Conservation (phyloP, 2,329 filamentous ascomycete species). For the Leptosphaerulina australis region DNA sequence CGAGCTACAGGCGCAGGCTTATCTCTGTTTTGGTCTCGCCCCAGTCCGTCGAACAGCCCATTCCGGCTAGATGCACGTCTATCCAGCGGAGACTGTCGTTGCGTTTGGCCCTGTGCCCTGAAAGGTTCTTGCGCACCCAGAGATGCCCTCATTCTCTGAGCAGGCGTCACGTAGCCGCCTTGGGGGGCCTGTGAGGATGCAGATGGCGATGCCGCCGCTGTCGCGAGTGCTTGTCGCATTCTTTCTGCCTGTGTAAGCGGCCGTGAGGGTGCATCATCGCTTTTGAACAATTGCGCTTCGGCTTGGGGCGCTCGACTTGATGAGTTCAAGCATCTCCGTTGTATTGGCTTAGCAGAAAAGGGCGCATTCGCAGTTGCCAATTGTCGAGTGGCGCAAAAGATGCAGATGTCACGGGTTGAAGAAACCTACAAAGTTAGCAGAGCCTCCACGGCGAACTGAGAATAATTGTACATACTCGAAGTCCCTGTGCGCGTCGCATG, state of each 20-base stretch:
- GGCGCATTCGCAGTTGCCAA: conserved; percentile 28
- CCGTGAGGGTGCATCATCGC: conserved; percentile 24
- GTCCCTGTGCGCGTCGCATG: conserved; percentile 41
- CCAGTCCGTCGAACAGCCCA: conserved; percentile 22
- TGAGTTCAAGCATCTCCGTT: conserved; percentile 42
- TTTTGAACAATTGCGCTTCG: conserved; percentile 37
- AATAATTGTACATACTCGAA: conserved; percentile 29
- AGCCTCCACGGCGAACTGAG: neutral
- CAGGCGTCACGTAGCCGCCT: conserved; percentile 23
- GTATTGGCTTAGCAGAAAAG: conserved; percentile 24
- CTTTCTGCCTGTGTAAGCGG: conserved; percentile 36
- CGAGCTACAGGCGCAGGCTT: conserved; percentile 7
- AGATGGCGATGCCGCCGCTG: conserved; percentile 23
- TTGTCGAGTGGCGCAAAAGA: conserved; percentile 49
- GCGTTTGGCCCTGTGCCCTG: conserved; percentile 15
- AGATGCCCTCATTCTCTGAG: conserved; percentile 26
- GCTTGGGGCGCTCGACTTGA: conserved; percentile 42
- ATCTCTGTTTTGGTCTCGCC: conserved; percentile 28
- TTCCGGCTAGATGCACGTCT: conserved; percentile 24
- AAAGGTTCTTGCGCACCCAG: conserved; percentile 14
- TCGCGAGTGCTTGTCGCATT: conserved; percentile 35
- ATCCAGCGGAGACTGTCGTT: conserved; percentile 23
- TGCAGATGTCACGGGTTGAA: conserved; percentile 46
- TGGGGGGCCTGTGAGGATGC: conserved; percentile 15
- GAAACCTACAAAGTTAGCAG: conserved; percentile 32